Base-by-base conservation (phyloP, 1,284 basidiomycete species). In the Austropuccinia psidii region DNA sequence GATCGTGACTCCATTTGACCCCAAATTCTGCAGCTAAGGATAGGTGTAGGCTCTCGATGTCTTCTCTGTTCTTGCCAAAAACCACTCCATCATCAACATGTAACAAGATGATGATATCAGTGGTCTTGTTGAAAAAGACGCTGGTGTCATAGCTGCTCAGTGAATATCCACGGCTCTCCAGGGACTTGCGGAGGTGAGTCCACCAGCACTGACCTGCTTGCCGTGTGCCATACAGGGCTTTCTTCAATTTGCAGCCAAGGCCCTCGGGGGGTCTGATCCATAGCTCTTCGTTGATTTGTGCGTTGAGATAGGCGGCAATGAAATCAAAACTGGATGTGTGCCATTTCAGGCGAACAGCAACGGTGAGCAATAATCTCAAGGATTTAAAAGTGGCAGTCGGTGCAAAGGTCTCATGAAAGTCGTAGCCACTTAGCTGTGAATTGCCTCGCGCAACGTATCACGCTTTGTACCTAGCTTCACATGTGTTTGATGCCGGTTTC, bases 331-430 rank as follows among this genome's bases (percentile, higher is more conserved):
- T 41, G 15, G 29, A 45, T 7, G 57, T 52, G 3, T 33, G 66
- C 54, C 50, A 57, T 2, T 35, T 35, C 21, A 13, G 35, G 8
- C n/a, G 19, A 24, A 47, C 64, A 13, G 45, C 64, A 11, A 54
- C 21, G 1, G 54, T 45, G 1, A 57, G 52, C 17, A 57, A 17
- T 7, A 68, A 19, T 11, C 52, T 8, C 11, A 68, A 35, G n/a
- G 35, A 55, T 15, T 41, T 43, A 57, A 68, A 68, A 5, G 52
- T 68, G 1, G 66, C 66, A 15, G 52, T 68, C 8, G 52, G 66
- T 7, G 66, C 66, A 47, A 67, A 68, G 17, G 66, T 57, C 6
- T 68, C 66, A 27, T 13, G 11, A 21, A 55, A 68, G 21, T 68
- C 50, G 1, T 43, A 29, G 9, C 52, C 66, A 11, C 35, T 35